phyloP scores from a whole-genome alignment of 2,329 filamentous ascomycete genomes.

The Hypoxylon sp. region DNA sequence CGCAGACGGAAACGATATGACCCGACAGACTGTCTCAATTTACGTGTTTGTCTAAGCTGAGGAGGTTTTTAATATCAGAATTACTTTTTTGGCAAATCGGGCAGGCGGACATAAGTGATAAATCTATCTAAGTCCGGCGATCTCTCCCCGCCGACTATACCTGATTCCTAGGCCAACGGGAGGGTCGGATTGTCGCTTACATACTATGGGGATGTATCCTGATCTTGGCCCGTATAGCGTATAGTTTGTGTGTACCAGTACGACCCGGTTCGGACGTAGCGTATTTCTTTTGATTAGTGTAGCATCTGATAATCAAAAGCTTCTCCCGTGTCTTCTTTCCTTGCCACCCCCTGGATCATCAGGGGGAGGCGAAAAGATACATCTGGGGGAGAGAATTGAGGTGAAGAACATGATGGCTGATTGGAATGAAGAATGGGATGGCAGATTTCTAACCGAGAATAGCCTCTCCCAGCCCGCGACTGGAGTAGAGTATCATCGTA shows the following conservation, averaged over 20 bases:
- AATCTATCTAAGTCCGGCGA: conserved; percentile 24
- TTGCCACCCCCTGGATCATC: conserved; percentile 53
- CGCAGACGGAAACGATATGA: conserved; percentile 28
- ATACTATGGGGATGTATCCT: conserved; percentile 5
- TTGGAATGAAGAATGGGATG: conserved; percentile 12
- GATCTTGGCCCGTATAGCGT: not conserved
- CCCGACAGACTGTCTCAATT: conserved; percentile 32
- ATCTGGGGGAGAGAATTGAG: conserved; percentile 10
- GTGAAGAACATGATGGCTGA: conserved; percentile 7
- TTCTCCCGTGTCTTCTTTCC: conserved; percentile 25
- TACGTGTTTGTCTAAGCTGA: conserved; percentile 19
- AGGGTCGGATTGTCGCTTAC: conserved; percentile 27
- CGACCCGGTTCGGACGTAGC: conserved; percentile 17
- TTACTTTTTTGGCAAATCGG: conserved; percentile 22
- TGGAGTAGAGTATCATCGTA: not conserved
- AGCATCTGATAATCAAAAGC: conserved; percentile 23
- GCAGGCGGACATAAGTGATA: conserved; percentile 6
- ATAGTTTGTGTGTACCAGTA: conserved; percentile 15
- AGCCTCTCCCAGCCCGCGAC: conserved; percentile 23
- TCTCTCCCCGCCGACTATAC: conserved; percentile 23
- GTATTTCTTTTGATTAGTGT: conserved; percentile 26
- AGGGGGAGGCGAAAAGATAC: conserved; percentile 50
- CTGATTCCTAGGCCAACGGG: conserved; percentile 26
- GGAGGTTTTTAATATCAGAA: conserved; percentile 25
- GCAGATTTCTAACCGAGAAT: conserved; percentile 32